A percentile compares a stretch with the other conserved stretches of the same genome.
Conservation (phyloP, 352 stramenopile genomes). For the Blastocystis sp. region DNA sequence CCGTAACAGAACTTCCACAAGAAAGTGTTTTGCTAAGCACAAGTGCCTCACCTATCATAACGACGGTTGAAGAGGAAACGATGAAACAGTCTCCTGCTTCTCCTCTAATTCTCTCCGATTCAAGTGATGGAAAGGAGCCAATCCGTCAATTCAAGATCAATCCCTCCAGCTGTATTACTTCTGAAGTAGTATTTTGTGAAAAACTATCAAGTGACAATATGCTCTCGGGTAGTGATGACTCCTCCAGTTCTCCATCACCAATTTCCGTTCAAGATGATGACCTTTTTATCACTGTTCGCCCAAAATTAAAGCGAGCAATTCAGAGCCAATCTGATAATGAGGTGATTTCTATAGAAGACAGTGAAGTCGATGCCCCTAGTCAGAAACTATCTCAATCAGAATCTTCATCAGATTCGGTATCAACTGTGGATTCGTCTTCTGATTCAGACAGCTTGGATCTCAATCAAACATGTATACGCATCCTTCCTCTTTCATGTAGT, state of each 20-base stretch:
- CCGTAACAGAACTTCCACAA: background rate
- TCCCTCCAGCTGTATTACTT: background rate
- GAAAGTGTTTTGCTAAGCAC: background rate
- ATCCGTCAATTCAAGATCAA: background rate
- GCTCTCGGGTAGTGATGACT: background rate
- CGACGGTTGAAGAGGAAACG: too few species aligned
- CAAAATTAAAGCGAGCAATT: background rate
- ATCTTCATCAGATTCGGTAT: too few species aligned
- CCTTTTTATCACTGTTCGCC: too few species aligned
- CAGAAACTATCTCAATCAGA: background rate
- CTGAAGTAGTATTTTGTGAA: too few species aligned
- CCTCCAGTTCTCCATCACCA: background rate
- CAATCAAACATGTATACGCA: too few species aligned
- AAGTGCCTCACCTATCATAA: background rate
- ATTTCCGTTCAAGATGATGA: background rate
- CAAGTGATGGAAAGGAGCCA: conserved; percentile 5
- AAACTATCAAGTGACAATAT: background rate
- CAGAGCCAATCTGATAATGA: background rate
- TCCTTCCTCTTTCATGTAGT: too few species aligned
- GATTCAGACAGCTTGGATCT: too few species aligned
- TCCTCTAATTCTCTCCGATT: background rate
- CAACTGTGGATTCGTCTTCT: too few species aligned
- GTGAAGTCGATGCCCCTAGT: background rate
- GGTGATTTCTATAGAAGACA: background rate
- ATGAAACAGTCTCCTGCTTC: too few species aligned